phyloP scores from a whole-genome alignment of 2,329 filamentous ascomycete genomes.

The Trichoderma guizhouense region DNA sequence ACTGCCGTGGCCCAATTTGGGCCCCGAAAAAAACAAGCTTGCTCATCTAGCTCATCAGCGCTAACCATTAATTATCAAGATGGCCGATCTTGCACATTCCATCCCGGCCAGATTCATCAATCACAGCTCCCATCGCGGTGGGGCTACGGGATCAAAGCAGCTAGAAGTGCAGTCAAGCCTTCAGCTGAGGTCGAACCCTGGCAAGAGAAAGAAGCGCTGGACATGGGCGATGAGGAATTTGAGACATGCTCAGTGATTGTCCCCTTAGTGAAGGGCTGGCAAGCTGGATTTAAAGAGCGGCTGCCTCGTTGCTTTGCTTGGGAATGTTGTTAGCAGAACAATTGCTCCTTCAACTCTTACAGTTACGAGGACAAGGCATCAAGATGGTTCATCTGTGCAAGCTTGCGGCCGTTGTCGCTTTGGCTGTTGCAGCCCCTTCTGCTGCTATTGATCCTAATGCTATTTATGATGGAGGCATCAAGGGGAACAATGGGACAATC shows the following conservation, averaged over 20 bases:
- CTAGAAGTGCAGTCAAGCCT: background rate
- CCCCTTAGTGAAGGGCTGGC: background rate
- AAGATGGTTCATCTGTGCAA: slow-evolving; percentile 13
- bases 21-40: background rate
- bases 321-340: background rate
- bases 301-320: background rate
- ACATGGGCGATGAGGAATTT: background rate
- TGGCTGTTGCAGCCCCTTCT: background rate
- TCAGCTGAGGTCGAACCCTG: background rate
- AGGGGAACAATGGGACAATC: slow-evolving; percentile 20
- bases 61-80: background rate
- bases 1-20: background rate
- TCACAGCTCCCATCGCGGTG: background rate
- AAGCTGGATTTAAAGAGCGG: background rate
- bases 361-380: background rate
- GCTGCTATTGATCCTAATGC: slow-evolving; percentile 20
- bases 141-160: background rate
- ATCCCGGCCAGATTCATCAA: background rate
- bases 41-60: background rate
- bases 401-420: background rate
- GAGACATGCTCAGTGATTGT: background rate
- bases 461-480: slow-evolving; percentile 25
- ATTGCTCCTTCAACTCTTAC: background rate
- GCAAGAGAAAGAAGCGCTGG: background rate
- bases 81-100: background rate